phyloP scores from a whole-genome alignment of 1,284 basidiomycete species.

The Neotropicomus parvogracilis region DNA sequence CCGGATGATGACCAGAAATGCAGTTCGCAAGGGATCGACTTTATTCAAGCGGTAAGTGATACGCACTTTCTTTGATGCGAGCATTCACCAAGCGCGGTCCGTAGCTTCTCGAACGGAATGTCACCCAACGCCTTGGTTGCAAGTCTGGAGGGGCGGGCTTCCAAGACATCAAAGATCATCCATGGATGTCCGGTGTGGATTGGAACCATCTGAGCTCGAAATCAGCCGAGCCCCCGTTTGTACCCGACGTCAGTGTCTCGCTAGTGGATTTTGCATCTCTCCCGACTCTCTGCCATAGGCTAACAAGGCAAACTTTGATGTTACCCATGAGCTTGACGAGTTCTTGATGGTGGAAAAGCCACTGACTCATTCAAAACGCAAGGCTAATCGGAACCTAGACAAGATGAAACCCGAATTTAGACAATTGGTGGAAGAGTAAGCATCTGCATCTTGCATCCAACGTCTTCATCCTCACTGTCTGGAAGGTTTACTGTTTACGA shows the following conservation, averaged over 20 bases:
- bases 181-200: constrained; percentile 82
- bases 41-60: constrained; percentile 48
- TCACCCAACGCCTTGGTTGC: constrained; percentile 80
- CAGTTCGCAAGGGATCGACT: constrained; percentile 42
- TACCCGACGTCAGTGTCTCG: constrained; percentile 73
- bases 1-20: constrained; percentile 52
- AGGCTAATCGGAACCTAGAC: constrained; percentile 77
- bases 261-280: neutral
- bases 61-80: constrained; percentile 5
- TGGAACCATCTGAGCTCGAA: constrained; percentile 81
- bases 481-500: constrained; percentile 76
- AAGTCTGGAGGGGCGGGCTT: constrained; percentile 62
- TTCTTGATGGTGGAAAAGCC: constrained; percentile 96
- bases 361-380: constrained; percentile 88
- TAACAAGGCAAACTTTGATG: constrained; percentile 95
- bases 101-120: constrained; percentile 84
- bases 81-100: constrained; percentile 19
- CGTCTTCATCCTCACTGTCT: constrained; percentile 3
- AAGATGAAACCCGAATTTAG: constrained; percentile 88
- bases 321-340: constrained; percentile 95
- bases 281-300: constrained; percentile 47
- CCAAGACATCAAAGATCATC: constrained; percentile 74
- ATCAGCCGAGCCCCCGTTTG: constrained; percentile 78
- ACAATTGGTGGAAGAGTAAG: constrained; percentile 90
- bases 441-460: constrained; percentile 11